Evolutionary conservation across 148 eudicot genomes (phyloP).

Genomic region (Chenopodium formosanum): DNA sequence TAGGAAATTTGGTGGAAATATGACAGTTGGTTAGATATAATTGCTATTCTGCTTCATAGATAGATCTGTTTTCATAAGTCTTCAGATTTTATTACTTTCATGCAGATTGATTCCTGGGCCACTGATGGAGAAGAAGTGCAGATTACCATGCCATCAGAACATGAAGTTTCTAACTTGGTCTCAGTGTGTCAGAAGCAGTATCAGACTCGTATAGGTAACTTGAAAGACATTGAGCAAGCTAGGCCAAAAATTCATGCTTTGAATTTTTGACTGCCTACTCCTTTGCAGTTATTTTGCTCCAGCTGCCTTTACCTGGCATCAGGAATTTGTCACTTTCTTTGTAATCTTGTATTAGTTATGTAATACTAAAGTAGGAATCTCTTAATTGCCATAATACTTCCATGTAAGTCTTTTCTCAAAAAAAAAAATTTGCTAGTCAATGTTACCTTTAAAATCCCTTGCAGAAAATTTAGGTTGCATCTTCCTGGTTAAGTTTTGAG

Average conservation of each 20-base stretch:
- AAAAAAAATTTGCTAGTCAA: neutral
- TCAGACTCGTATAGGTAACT: constrained; percentile 62
- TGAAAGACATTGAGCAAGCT: constrained; percentile 8
- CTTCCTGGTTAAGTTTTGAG: constrained; percentile 3
- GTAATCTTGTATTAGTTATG: neutral
- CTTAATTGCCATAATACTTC: neutral
- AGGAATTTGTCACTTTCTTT: neutral
- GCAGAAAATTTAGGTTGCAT: neutral
- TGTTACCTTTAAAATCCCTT: neutral
- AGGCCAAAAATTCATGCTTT: neutral
- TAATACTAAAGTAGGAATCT: neutral
- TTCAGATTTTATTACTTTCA: constrained; percentile 8
- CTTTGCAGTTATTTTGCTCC: neutral
- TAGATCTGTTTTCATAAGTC: constrained; percentile 3
- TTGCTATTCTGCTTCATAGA: neutral
- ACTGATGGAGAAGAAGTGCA: constrained; percentile 71
- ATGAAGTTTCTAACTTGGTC: constrained; percentile 59
- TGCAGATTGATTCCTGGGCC: constrained; percentile 84
- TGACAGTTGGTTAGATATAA: constrained; percentile 9
- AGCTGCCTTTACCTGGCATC: neutral
- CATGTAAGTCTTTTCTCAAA: neutral
- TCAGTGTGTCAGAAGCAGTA: constrained; percentile 49
- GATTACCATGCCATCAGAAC: constrained; percentile 67
- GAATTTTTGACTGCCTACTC: neutral
- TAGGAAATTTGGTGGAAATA: constrained; percentile 28